Evolutionary conservation across 345 rosid species (phyloP).

Genomic region (Syzygium oleosum): DNA sequence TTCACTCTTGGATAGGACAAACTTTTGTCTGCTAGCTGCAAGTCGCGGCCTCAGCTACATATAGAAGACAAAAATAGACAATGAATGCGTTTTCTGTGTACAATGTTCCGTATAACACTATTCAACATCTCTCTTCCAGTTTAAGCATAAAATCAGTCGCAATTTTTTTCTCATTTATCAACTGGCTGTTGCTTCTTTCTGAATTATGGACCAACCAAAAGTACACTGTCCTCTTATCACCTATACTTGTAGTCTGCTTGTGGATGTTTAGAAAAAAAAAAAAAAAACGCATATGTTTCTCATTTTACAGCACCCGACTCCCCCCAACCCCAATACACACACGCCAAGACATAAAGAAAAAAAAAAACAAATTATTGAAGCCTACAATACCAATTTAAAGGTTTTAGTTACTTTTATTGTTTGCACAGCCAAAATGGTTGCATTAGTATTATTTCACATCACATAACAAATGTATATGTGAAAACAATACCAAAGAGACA

Average conservation of each 20-base stretch:
- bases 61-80: slow-evolving; percentile 3
- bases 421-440: neutral
- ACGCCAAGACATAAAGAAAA: neutral
- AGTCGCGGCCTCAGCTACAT: slow-evolving; percentile 49
- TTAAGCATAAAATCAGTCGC: neutral
- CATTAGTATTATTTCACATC: neutral
- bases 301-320: neutral
- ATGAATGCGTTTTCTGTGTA: neutral
- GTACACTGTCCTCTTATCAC: neutral
- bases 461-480: neutral
- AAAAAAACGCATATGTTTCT: neutral
- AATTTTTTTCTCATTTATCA: neutral
- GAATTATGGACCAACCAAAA: neutral
- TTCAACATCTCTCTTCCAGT: neutral
- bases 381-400: neutral
- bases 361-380: neutral
- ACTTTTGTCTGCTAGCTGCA: slow-evolving; percentile 28
- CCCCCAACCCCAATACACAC: neutral
- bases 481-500: neutral
- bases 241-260: neutral
- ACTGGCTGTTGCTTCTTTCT: neutral
- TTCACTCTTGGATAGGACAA: neutral
- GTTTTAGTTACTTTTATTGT: neutral
- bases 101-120: neutral
- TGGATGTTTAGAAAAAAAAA: neutral